A percentile compares a stretch with the other conserved stretches of the same genome.
These are phyloP conservation scores for Nicotiana obtusifolia DNA, from an alignment of 257 asterid genomes.

Conservation along the genomic window DNA sequence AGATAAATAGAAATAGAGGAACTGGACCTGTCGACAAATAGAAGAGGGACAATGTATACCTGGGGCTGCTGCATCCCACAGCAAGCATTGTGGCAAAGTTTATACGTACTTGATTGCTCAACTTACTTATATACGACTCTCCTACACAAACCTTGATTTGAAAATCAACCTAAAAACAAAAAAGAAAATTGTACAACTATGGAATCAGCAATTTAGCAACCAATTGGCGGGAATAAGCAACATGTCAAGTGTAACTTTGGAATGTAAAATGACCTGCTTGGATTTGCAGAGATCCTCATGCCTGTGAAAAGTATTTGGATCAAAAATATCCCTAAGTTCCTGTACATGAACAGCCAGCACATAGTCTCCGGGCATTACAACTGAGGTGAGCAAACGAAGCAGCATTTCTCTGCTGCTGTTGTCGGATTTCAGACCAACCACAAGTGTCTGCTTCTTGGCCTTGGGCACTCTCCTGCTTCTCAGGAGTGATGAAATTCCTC, in stretches of 20 bases:
- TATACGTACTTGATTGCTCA: conserved; percentile 59
- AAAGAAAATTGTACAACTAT: background rate
- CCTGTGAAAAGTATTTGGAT: conserved; percentile 54
- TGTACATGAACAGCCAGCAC: conserved; percentile 71
- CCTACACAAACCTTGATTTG: conserved; percentile 64
- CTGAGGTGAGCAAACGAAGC: conserved; percentile 40
- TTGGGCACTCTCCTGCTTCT: conserved; percentile 17
- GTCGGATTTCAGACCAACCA: conserved; percentile 67
- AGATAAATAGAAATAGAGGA: background rate
- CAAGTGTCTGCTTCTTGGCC: conserved; percentile 36
- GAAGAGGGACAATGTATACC: conserved; percentile 16
- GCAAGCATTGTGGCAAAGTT: conserved; percentile 46
- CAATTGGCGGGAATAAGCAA: background rate
- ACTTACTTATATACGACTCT: conserved; percentile 44
- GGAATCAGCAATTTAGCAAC: background rate
- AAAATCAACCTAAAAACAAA: conserved; percentile 78
- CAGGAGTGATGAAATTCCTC: conserved; percentile 29
- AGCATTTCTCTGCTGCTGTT: conserved; percentile 68
- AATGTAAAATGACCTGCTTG: conserved; percentile 26
- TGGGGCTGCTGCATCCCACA: conserved; percentile 26
- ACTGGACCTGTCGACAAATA: too few relatives aligned
- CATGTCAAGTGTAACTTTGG: background rate
- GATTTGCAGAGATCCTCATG: conserved; percentile 46
- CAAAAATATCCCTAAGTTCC: conserved; percentile 39
- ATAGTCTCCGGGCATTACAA: conserved; percentile 39